Evolutionary conservation across 306 rosid genomes (phyloP), one percentile per base, ranked within the genome.

Genomic region (Leucaena leucocephala): DNA sequence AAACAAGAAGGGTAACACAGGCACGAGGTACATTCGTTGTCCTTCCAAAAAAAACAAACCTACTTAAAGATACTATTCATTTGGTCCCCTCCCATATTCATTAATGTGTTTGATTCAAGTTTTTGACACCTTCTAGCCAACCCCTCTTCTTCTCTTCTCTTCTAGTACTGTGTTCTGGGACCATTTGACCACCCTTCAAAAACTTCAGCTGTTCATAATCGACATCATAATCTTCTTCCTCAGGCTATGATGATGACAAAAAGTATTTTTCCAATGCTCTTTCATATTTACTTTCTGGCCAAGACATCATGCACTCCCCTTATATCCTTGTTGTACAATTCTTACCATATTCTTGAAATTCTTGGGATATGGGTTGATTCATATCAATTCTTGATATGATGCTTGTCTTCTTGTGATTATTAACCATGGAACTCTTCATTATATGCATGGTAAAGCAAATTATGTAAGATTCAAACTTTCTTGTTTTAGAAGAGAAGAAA

Each of bases 101-200:
- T 59, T 40, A 44, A 61, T 71, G 12, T 6, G 40, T n/a, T 58
- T 36, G 80, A 71, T 8, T 17, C 44, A 54, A 33, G 40, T 19
- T 48, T 64, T 76, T 39, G 74, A 72, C 87, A 76, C 76, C 69
- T 16, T 9, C 75, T 27, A 73, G 9, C 21, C 59, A 74, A 74
- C 81, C 83, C 76, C 71, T 27, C 27, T 74, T 36, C 36, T 8
- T 13, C 68, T 68, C n/a, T 21, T 0, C 11, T 74, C 54, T 68
- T 67, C 34, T 22, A 39, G 80, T 52, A 58, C 16, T 11, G n/a
- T 10, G 39, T 48, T 57, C 87, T 82, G 84, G 90, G 90, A 84
- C 88, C 87, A 86, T 46, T 80, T 81, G 87, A 85, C 86, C 65
- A 63, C 9, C 73, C 27, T 27, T 27, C 27, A 27, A 27, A 67